Evolutionary conservation across 345 rosid genomes (phyloP), one percentile per base, ranked within the genome.

Genomic region (Ceriops zippeliana): DNA sequence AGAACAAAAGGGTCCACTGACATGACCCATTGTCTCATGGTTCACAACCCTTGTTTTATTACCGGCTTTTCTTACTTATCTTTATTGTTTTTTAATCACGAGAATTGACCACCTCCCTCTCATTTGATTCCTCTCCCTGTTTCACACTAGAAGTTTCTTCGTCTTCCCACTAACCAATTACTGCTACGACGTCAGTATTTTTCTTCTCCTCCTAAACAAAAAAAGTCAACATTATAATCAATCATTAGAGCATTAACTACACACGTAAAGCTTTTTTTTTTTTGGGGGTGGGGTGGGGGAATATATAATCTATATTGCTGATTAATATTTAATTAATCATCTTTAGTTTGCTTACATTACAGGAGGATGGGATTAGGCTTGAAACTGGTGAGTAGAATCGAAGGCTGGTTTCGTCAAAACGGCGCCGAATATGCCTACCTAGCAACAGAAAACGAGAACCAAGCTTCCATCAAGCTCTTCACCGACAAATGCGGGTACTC

Each of bases 321-420:
- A 52, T 7, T 67, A 15, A 37, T 28, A 8, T 11, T 34, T 34
- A 19, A 3, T 63, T 38, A 17, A 20, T 20, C 53, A 28, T 42
- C 21, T 15, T 56, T 61, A 22, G 22, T 7, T 9, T 10, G 16
- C 22, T 52, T 65, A 6, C 70, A 27, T 52, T 65, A 7, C 70
- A 95, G 99, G 90, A 80, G 99, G 83, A 86, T 89, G 96, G 99
- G 99, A 38, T 83, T 96, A 52, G 99, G 90, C 51, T 58, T 85
- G 58, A 92, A 83, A 71, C 77, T 96, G 63, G 96, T 92, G 15
- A 72, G 58, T 28, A 66, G 81, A 68, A 78, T 86, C 59, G 99
- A 96, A 72, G 88, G 82, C 49, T 96, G 99, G 99, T 90, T 96
- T 70, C 76, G 78, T 16, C 69, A 76, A 77, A 89, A 81, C 83